Percentiles rank a stretch among this genome's conserved stretches.
Conservation (phyloP, 306 rosid genomes). For the Dicorynia guianensis region DNA sequence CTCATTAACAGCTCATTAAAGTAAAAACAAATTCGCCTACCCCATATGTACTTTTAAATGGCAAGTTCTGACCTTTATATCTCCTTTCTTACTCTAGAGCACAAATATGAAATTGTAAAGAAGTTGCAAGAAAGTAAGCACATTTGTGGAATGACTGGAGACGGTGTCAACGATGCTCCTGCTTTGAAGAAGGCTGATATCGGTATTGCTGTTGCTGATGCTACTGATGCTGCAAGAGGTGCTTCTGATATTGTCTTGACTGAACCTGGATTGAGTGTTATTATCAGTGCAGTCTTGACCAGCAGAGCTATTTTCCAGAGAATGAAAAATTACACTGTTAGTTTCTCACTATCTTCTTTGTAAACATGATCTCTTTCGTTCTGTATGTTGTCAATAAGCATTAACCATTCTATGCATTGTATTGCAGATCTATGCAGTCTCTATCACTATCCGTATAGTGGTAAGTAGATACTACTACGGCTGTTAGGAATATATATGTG, state of each 20-base stretch:
- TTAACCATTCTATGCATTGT: constrained; percentile 1
- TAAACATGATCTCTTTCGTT: neutral
- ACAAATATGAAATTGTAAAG: constrained; percentile 95
- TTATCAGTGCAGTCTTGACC: constrained; percentile 95
- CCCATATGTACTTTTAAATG: neutral
- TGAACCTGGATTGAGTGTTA: constrained; percentile 98
- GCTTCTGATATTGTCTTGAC: constrained; percentile 98
- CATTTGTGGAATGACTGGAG: constrained; percentile 99
- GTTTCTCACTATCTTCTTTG: constrained; percentile 36
- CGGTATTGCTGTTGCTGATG: constrained; percentile 99
- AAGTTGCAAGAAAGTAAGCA: constrained; percentile 97
- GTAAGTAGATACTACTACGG: constrained; percentile 53
- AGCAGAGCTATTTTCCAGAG: constrained; percentile 98
- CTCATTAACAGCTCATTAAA: constrained; percentile 5
- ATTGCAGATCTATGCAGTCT: constrained; percentile 92
- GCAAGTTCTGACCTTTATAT: constrained; percentile 5
- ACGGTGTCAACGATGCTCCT: constrained; percentile 99
- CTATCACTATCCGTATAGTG: constrained; percentile 99
- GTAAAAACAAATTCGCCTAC: neutral
- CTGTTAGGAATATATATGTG: neutral
- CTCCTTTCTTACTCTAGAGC: constrained; percentile 55
- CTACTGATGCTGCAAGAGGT: constrained; percentile 97
- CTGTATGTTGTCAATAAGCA: constrained; percentile 26
- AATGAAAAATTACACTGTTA: constrained; percentile 97
- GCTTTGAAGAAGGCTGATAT: constrained; percentile 97